Conservation (phyloP, 2,329 filamentous ascomycete genomes). For the Sclerotinia glacialis region DNA sequence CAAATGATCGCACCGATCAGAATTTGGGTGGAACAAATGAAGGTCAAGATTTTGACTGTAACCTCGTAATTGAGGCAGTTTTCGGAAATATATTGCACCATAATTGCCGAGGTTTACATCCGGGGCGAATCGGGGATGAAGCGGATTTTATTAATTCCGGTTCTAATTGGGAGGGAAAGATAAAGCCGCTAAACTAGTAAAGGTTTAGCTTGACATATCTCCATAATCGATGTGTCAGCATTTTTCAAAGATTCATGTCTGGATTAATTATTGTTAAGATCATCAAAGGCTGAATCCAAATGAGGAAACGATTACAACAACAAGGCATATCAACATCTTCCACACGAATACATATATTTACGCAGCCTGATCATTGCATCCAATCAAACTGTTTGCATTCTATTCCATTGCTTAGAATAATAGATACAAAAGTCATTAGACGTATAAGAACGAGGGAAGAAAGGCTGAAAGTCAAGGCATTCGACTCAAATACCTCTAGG, state of each 20-base stretch:
- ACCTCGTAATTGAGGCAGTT: constrained; percentile 15
- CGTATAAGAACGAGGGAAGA: neutral
- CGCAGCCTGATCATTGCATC: neutral
- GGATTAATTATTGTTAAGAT: neutral
- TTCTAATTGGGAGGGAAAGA: neutral
- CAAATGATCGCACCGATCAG: constrained; percentile 22
- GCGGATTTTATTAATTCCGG: constrained; percentile 21
- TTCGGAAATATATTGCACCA: neutral
- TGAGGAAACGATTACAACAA: neutral
- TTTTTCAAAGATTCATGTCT: neutral
- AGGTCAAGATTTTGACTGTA: neutral
- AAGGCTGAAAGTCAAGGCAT: neutral
- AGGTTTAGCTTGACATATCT: accelerated
- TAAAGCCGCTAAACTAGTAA: neutral
- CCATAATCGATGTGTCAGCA: constrained; percentile 13
- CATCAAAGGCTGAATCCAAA: constrained; percentile 2
- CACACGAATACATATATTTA: neutral
- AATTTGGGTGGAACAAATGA: constrained; percentile 19
- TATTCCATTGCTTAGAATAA: neutral
- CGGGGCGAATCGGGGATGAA: neutral
- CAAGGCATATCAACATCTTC: constrained; percentile 7
- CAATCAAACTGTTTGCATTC: neutral
- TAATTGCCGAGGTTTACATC: constrained; percentile 1
- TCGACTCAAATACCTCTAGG: neutral
- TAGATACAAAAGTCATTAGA: neutral